Evolutionary conservation across 768 basidiomycete genomes (phyloP).

Genomic region (Trametes elegans): DNA sequence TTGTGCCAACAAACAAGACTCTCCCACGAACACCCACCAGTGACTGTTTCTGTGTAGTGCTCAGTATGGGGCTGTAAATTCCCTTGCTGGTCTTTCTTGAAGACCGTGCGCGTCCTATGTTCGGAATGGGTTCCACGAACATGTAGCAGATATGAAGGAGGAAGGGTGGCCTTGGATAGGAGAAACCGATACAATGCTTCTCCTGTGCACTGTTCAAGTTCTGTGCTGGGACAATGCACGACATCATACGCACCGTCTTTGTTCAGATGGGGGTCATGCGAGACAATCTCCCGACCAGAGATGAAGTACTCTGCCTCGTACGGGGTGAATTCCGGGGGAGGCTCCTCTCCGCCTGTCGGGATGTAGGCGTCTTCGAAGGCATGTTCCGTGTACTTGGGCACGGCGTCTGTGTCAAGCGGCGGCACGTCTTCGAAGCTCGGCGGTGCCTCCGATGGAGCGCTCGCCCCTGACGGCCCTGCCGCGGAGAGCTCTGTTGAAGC

Average conservation of each 20-base stretch:
- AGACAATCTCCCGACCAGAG: conserved; percentile 47
- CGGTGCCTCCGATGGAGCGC: background rate
- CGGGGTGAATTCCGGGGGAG: conserved; percentile 60
- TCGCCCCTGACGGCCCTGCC: background rate
- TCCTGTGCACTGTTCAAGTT: no score
- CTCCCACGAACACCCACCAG: conserved; percentile 28
- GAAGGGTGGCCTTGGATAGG: conserved; percentile 48
- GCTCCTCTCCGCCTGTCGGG: conserved; percentile 34
- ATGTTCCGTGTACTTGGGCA: conserved; percentile 16
- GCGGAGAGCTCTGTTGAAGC: background rate
- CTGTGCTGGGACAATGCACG: no score
- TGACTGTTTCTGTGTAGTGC: conserved; percentile 54
- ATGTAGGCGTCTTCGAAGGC: conserved; percentile 20
- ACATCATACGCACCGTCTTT: conserved; percentile 45
- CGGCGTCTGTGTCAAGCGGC: background rate
- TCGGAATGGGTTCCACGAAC: conserved; percentile 59
- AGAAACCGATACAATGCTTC: conserved; percentile 76
- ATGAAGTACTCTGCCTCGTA: conserved; percentile 64
- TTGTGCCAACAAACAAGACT: background rate
- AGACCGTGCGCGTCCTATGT: conserved; percentile 47
- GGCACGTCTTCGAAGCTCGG: no score
- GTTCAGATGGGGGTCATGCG: conserved; percentile 70
- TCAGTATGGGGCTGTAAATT: conserved; percentile 40
- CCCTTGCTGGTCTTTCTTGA: conserved; percentile 34
- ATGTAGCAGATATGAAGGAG: conserved; percentile 46